These are phyloP conservation scores for Corymbia maculata DNA, from an alignment of 345 rosid species.

Conservation along the genomic window DNA sequence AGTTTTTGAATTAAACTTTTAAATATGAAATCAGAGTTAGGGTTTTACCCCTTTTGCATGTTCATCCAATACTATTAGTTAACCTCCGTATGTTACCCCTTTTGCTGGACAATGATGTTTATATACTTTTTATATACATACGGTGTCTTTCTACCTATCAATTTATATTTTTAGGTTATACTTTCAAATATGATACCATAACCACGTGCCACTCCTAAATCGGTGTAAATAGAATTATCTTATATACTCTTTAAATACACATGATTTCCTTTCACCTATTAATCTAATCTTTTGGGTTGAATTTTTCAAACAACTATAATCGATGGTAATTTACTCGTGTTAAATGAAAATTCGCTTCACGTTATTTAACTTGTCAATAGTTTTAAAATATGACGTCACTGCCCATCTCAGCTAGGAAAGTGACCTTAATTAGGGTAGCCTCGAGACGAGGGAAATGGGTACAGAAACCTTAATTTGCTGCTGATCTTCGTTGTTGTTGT, in stretches of 20 bases:
- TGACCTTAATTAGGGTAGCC: not conserved
- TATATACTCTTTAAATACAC: not conserved
- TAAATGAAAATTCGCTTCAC: not conserved
- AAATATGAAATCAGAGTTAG: not conserved
- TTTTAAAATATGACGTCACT: not conserved
- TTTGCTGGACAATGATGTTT: not conserved
- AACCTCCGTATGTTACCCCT: rapidly evolving
- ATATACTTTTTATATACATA: not conserved
- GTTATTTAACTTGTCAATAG: not conserved
- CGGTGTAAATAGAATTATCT: not conserved
- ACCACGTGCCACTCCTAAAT: not conserved
- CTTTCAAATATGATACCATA: not conserved
- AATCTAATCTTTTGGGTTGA: not conserved
- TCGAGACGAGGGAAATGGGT: not conserved
- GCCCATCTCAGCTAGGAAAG: not conserved
- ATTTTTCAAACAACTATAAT: not conserved
- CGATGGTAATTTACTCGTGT: not conserved
- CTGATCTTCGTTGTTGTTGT: not conserved
- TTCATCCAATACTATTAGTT: not conserved
- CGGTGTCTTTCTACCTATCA: not conserved
- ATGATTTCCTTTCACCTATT: not conserved
- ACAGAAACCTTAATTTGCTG: not conserved
- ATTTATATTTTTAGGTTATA: not conserved
- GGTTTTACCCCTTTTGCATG: not conserved
- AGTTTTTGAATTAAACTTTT: not conserved